Evolutionary conservation across 176 grass and related monocot species (phyloP), one percentile per base, ranked within the genome.

Genomic region (Melocanna baccifera): DNA sequence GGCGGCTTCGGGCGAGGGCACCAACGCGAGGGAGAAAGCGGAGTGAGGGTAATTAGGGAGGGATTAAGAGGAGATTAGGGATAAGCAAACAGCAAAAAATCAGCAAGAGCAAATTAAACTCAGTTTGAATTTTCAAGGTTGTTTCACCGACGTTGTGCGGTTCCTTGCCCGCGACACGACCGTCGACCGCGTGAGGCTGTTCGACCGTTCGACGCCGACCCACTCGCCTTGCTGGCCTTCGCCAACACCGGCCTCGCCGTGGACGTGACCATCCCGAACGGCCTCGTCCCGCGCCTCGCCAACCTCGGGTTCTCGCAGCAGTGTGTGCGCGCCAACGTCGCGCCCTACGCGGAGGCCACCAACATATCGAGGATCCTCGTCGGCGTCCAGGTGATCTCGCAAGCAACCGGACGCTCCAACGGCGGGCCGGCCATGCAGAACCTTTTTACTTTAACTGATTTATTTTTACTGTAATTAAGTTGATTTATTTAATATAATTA

Each of bases 371-470:
- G 92, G 1, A 61, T 97, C 69, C 81, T 97, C 50, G 78, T 94
- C 25, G 95, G 95, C 89, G 25, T 88, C 69, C 92, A 98, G 77
- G 83, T 92, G 9, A 55, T 86, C 85, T 88, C 95, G 10, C 76
- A 92, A 42, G 88, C 70, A 88, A 93, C 87, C 83, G 85, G 29
- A 79, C 88, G 19, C 77, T 94, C 86, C 20, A 41, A 64, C 67
- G 89, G 94, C 32, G 75, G 91, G 7, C 95, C 92, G 40, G 90
- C 95, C 51, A 93, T 98, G 87, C 88, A 77, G 51, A 98, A 88
- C 89, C 75, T 94, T n/a, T n/a, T n/a, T n/a, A n/a, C n/a, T n/a
- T n/a, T n/a, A n/a, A n/a, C n/a, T n/a, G n/a, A n/a, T n/a, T n/a
- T n/a, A n/a, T n/a, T n/a, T n/a, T n/a, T n/a, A n/a, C n/a, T n/a